Percentiles rank a stretch among this genome's conserved stretches.
Evolutionary conservation across 176 grass and related monocot genomes (phyloP).

Genomic region (Eragrostis curvula): DNA sequence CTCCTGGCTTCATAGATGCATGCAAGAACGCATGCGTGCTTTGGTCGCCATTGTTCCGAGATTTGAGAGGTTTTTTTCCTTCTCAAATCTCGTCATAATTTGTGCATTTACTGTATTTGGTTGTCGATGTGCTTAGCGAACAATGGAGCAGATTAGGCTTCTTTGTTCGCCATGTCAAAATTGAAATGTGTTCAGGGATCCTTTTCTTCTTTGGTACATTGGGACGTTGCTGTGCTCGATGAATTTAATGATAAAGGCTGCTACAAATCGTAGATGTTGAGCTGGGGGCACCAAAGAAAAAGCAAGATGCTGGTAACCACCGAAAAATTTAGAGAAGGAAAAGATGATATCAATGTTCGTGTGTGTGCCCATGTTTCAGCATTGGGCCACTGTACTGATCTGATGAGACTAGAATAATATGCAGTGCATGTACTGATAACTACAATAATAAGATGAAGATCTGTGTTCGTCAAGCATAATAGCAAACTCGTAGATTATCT

Average conservation of each 20-base stretch:
- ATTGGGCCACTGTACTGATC: neutral
- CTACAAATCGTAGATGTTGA: too few relatives aligned
- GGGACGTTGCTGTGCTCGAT: too few relatives aligned
- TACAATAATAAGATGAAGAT: constrained; percentile 19
- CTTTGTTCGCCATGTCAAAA: too few relatives aligned
- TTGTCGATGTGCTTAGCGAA: too few relatives aligned
- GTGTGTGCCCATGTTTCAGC: neutral
- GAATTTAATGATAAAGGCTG: too few relatives aligned
- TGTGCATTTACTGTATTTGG: neutral
- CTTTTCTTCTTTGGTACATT: too few relatives aligned
- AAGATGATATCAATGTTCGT: neutral
- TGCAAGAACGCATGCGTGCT: neutral
- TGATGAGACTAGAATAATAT: neutral
- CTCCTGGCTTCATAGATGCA: neutral
- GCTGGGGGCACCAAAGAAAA: neutral
- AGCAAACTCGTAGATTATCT: neutral
- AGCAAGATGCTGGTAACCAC: neutral
- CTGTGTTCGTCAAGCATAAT: neutral
- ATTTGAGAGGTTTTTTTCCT: constrained; percentile 16
- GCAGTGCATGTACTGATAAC: neutral
- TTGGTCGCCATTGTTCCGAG: neutral
- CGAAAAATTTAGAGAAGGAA: neutral
- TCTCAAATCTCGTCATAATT: neutral
- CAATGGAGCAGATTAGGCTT: too few relatives aligned
- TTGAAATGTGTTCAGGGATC: too few relatives aligned